Conservation (phyloP, 208 protist genomes). For the Leptomonas seymouri region DNA sequence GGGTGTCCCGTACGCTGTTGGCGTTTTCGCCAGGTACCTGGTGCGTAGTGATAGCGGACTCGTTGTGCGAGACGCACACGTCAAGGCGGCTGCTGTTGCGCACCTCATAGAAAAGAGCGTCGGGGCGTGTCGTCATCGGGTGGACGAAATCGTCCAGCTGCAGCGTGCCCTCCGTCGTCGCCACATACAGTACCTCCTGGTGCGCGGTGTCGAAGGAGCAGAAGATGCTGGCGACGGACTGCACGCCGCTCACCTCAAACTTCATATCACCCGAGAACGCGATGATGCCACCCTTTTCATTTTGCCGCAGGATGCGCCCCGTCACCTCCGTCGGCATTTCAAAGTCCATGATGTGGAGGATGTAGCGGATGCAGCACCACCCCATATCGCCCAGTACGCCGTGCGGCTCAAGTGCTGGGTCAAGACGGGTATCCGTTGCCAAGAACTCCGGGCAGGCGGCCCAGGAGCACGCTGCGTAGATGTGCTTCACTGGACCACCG, state of each 20-base stretch:
- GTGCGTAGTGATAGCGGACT: conserved; percentile 14
- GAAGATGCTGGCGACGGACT: conserved; percentile 32
- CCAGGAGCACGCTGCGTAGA: conserved; percentile 40
- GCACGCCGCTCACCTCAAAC: conserved; percentile 34
- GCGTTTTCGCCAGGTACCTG: conserved; percentile 23
- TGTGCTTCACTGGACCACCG: conserved; percentile 44
- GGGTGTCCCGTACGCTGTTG: conserved; percentile 36
- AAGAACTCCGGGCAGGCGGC: conserved; percentile 35
- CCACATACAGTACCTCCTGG: conserved; percentile 33
- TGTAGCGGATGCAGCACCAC: conserved; percentile 62
- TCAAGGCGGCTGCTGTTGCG: conserved; percentile 37
- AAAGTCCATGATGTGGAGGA: conserved; percentile 63
- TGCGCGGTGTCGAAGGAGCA: conserved; percentile 37
- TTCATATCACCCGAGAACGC: conserved; percentile 42
- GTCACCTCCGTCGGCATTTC: conserved; percentile 49
- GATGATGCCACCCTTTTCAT: conserved; percentile 42
- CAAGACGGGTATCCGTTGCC: conserved; percentile 44
- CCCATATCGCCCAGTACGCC: conserved; percentile 62
- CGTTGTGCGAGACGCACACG: conserved; percentile 24
- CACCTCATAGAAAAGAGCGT: conserved; percentile 36
- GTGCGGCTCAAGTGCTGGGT: conserved; percentile 51
- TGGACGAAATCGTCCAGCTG: conserved; percentile 42
- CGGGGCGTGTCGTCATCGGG: conserved; percentile 23
- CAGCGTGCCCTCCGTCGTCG: conserved; percentile 43
- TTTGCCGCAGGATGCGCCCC: conserved; percentile 46